These are phyloP conservation scores for Acorus calamus DNA, from an alignment of 106 monocot species.

Conservation along the genomic window DNA sequence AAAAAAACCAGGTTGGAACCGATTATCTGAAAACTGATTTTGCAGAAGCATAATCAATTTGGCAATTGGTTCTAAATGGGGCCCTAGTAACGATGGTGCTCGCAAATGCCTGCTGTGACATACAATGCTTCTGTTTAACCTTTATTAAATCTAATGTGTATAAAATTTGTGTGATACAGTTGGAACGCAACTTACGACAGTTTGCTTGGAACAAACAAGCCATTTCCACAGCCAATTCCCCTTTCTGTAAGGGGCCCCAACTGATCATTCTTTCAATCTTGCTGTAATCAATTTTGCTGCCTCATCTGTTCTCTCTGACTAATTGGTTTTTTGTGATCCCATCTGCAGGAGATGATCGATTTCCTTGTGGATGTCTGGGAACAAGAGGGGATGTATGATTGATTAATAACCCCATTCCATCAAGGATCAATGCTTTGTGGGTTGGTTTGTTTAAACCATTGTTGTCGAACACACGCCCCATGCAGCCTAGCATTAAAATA, in stretches of 20 bases:
- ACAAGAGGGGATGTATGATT: constrained; percentile 51
- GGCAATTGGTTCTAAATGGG: no score
- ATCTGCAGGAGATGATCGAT: constrained; percentile 26
- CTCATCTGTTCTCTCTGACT: background rate
- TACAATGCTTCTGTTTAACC: no score
- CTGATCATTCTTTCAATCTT: background rate
- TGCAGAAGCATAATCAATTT: no score
- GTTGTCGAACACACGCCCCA: no score
- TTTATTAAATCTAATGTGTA: no score
- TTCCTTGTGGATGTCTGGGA: constrained; percentile 33
- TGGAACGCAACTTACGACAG: constrained; percentile 32
- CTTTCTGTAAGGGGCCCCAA: constrained; percentile 13
- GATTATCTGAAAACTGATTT: no score
- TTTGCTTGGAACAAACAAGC: constrained; percentile 23
- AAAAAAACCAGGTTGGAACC: no score
- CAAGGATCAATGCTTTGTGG: no score
- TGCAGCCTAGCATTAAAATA: no score
- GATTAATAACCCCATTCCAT: background rate
- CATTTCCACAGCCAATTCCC: constrained; percentile 17
- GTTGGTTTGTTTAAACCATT: no score
- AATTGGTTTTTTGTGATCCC: background rate
- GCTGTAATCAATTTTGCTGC: background rate
- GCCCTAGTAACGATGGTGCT: no score
- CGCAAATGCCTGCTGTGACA: no score
- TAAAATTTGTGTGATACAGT: constrained; percentile 4